phyloP scores from a whole-genome alignment of 2,329 filamentous ascomycete genomes.

The Stachybotrys chlorohalonatus region DNA sequence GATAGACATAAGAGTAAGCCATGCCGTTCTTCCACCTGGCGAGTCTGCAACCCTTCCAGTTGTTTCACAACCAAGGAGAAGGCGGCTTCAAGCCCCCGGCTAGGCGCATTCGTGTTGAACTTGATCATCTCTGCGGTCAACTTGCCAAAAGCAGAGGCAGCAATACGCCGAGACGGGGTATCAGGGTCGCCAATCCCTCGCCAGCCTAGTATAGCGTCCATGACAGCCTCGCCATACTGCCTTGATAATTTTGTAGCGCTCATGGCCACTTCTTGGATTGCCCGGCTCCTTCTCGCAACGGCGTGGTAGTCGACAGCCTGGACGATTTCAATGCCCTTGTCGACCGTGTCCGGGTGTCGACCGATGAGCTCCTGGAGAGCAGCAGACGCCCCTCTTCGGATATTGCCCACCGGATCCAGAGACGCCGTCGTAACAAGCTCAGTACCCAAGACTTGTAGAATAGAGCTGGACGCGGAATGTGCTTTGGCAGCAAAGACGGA shows the following conservation, averaged over 20 bases:
- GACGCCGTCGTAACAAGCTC: conserved; percentile 76
- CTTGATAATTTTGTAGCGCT: conserved; percentile 57
- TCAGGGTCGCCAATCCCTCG: conserved; percentile 79
- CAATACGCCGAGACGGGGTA: conserved; percentile 59
- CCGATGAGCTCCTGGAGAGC: conserved; percentile 91
- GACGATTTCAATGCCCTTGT: conserved; percentile 74
- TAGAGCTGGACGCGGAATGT: conserved; percentile 29
- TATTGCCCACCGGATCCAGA: conserved; percentile 86
- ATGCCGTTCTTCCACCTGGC: conserved; percentile 62
- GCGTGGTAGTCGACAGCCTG: conserved; percentile 90
- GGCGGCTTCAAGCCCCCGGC: conserved; percentile 20
- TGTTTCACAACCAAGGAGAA: conserved; percentile 33
- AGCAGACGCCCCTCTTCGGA: conserved; percentile 83
- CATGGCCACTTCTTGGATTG: conserved; percentile 67
- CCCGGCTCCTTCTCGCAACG: conserved; percentile 77
- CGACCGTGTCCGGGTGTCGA: conserved; percentile 77
- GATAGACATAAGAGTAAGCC: conserved; percentile 57
- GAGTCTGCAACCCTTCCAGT: conserved; percentile 33
- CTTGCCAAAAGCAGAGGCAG: conserved; percentile 59
- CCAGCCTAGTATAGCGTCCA: conserved; percentile 71
- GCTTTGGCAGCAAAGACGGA: conserved; percentile 31
- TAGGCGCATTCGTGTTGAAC: conserved; percentile 5
- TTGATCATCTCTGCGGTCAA: conserved; percentile 36
- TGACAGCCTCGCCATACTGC: conserved; percentile 62
- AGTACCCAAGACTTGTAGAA: conserved; percentile 70